A percentile compares a stretch with the other conserved stretches of the same genome.
phyloP scores from a whole-genome alignment of 495 filamentous ascomycete species.

The Penicillium soppii region DNA sequence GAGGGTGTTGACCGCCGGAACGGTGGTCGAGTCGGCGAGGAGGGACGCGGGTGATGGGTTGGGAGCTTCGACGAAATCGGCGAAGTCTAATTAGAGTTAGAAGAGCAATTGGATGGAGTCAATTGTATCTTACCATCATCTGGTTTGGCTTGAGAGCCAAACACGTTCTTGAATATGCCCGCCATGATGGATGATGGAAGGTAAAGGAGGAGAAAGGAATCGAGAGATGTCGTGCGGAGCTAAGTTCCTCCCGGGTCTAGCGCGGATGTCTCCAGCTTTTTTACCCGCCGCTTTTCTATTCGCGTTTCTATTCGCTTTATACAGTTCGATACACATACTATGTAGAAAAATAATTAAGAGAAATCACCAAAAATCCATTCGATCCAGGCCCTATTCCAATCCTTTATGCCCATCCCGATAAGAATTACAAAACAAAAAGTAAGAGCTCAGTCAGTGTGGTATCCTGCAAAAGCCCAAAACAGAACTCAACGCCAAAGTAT shows the following conservation, averaged over 20 bases:
- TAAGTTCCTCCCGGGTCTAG: conserved; percentile 27
- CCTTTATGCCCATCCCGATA: neutral
- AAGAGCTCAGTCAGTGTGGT: conserved; percentile 25
- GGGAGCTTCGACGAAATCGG: conserved; percentile 71
- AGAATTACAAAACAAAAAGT: conserved; percentile 16
- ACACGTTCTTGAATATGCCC: conserved; percentile 64
- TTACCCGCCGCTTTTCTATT: conserved; percentile 1
- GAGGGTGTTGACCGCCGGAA: conserved; percentile 48
- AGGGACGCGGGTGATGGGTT: conserved; percentile 59
- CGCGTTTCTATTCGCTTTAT: too few relatives aligned
- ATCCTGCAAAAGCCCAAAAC: conserved; percentile 23
- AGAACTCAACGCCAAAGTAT: conserved; percentile 17
- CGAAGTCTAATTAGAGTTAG: conserved; percentile 59
- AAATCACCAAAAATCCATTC: too few relatives aligned
- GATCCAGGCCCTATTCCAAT: conserved; percentile 1
- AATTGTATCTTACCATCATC: conserved; percentile 58
- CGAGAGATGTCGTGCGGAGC: conserved; percentile 22
- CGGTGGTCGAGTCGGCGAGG: conserved; percentile 37
- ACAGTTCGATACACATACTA: too few relatives aligned
- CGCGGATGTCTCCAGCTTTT: conserved; percentile 27
- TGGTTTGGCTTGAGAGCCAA: conserved; percentile 56
- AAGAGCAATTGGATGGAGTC: conserved; percentile 11
- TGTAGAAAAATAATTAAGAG: neutral
- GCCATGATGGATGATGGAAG: conserved; percentile 53
- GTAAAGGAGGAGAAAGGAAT: conserved; percentile 33